Percentiles rank a stretch among this genome's conserved stretches.
Conservation (phyloP, 2,329 filamentous ascomycete genomes). For the Penicillium sp. region DNA sequence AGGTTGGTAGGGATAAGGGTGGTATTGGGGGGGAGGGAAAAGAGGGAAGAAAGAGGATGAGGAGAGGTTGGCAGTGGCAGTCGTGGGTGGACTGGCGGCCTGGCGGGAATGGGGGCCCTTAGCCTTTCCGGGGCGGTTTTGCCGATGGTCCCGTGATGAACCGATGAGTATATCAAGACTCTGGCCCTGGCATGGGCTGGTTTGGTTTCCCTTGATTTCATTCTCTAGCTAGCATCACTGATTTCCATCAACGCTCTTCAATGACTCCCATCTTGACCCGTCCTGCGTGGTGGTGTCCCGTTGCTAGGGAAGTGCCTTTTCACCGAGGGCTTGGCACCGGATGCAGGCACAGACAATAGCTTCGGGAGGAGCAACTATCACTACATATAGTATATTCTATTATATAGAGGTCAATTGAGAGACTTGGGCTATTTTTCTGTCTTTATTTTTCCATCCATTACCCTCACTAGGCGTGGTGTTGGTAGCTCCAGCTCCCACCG, state of each 20-base stretch:
- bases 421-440: too few relatives aligned
- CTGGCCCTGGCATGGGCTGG: too few relatives aligned
- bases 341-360: conserved; percentile 21
- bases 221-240: background rate
- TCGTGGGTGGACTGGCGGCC: too few relatives aligned
- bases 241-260: background rate
- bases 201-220: background rate
- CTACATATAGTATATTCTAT: too few relatives aligned
- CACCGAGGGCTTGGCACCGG: conserved; percentile 28
- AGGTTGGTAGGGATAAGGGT: conserved; percentile 20
- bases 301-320: conserved; percentile 24
- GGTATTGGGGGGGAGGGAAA: conserved; percentile 27
- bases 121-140: conserved; percentile 49
- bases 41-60: conserved; percentile 39
- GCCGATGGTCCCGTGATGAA: conserved; percentile 49
- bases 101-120: conserved; percentile 36
- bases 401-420: too few relatives aligned
- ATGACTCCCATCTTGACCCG: conserved; percentile 1
- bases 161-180: too few relatives aligned
- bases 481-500: conserved; percentile 3
- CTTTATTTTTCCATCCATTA: too few relatives aligned
- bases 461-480: background rate
- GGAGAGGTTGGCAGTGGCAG: conserved; percentile 39
- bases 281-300: conserved; percentile 4
- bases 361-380: too few relatives aligned